These are phyloP conservation scores for Aspergillus sp. DNA, from an alignment of 2,329 filamentous ascomycete species.

Conservation along the genomic window DNA sequence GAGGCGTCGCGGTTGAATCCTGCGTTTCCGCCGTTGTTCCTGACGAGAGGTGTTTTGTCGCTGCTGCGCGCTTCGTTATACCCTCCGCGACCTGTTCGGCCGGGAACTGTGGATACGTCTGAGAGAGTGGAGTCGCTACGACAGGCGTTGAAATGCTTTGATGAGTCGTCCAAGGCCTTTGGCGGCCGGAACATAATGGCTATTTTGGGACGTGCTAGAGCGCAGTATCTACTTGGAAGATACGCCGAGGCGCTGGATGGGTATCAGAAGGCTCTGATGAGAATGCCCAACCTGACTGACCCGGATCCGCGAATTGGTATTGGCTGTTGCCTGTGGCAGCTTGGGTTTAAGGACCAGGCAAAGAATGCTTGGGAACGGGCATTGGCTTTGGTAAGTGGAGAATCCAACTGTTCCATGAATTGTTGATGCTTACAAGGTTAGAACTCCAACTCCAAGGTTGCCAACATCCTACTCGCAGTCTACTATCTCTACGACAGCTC, in stretches of 20 bases:
- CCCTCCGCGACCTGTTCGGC: slow-evolving; percentile 59
- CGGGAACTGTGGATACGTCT: slow-evolving; percentile 57
- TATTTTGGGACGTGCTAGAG: slow-evolving; percentile 79
- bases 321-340: slow-evolving; percentile 93
- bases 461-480: slow-evolving; percentile 80
- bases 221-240: slow-evolving; percentile 77
- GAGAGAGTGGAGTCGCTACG: slow-evolving; percentile 74
- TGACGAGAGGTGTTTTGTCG: slow-evolving; percentile 83
- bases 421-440: slow-evolving; percentile 12
- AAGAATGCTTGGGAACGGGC: slow-evolving; percentile 84
- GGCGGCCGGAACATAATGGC: slow-evolving; percentile 86
- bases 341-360: slow-evolving; percentile 90
- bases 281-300: slow-evolving; percentile 80
- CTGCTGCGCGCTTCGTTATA: slow-evolving; percentile 82
- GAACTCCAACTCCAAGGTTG: slow-evolving; percentile 76
- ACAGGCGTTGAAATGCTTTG: slow-evolving; percentile 84
- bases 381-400: slow-evolving; percentile 59
- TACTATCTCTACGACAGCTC: slow-evolving; percentile 85
- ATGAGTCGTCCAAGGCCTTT: slow-evolving; percentile 82
- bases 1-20: slow-evolving; percentile 93
- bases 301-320: slow-evolving; percentile 95
- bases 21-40: slow-evolving; percentile 80
- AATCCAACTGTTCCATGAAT: not conserved
- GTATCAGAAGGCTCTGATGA: slow-evolving; percentile 81
- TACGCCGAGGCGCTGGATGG: slow-evolving; percentile 73